A percentile compares a stretch with the other conserved stretches of the same genome.
Evolutionary conservation across 2,329 filamentous ascomycete species (phyloP).

Genomic region (Fusarium compactum): DNA sequence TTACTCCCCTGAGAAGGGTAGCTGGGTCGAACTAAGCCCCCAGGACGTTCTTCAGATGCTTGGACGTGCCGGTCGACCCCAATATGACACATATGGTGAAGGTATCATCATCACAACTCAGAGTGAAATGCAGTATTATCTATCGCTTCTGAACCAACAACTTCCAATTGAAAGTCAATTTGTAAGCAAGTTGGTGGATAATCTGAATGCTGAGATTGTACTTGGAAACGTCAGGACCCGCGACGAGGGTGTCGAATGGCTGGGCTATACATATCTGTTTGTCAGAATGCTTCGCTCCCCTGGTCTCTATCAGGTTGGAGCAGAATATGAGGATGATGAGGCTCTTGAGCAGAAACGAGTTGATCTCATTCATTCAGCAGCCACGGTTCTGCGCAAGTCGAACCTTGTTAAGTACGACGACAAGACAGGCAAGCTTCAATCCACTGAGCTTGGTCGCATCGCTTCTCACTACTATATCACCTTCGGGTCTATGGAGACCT

Average conservation of each 20-base stretch:
- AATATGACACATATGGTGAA: slow-evolving; percentile 97
- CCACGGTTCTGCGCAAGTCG: slow-evolving; percentile 85
- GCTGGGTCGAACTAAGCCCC: slow-evolving; percentile 96
- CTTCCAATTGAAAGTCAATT: slow-evolving; percentile 97
- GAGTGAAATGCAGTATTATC: slow-evolving; percentile 94
- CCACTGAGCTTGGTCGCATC: slow-evolving; percentile 94
- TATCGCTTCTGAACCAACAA: slow-evolving; percentile 96
- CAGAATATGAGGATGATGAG: slow-evolving; percentile 94
- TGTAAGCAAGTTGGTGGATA: slow-evolving; percentile 92
- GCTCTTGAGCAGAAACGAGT: slow-evolving; percentile 95
- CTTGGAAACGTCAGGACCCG: slow-evolving; percentile 91
- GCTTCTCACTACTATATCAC: slow-evolving; percentile 99
- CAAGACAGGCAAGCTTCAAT: slow-evolving; percentile 86
- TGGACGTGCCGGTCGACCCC: slow-evolving; percentile 93
- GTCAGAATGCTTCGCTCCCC: slow-evolving; percentile 97
- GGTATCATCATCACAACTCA: slow-evolving; percentile 99
- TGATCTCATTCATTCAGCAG: slow-evolving; percentile 96
- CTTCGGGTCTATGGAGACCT: slow-evolving; percentile 94
- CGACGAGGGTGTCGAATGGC: slow-evolving; percentile 98
- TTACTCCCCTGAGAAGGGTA: slow-evolving; percentile 98
- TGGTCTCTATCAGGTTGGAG: slow-evolving; percentile 92
- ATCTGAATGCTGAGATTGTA: slow-evolving; percentile 95
- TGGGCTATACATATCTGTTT: slow-evolving; percentile 97
- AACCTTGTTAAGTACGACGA: slow-evolving; percentile 96
- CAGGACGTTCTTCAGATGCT: slow-evolving; percentile 99